Base-by-base conservation (phyloP, 23 red algal genomes). In the Gracilaria gracilis region DNA sequence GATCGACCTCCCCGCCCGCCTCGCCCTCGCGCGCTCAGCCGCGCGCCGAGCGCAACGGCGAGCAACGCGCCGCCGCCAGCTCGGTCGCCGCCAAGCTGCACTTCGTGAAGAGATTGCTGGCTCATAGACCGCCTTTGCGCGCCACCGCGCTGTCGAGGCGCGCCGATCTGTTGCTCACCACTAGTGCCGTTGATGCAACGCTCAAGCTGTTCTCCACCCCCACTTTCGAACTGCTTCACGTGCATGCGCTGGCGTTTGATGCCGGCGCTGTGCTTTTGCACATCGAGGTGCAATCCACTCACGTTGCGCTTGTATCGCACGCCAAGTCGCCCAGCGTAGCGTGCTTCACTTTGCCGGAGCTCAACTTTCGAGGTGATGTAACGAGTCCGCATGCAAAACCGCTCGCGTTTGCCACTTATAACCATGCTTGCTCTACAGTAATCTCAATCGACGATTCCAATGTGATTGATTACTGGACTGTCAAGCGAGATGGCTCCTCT, bases 81-180 rank as follows among this genome's bases (percentile, higher is more conserved):
- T 23, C 16, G 36, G 64, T 19, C 24, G 4, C 9, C 64, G 64
- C 31, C 31, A 34, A 37, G 16, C 36, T 90, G 21, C 49, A 90
- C 20, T 90, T 90, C 61, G 32, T 90, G 9, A 90, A 90, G 53
- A 37, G 48, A 24, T 80, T 90, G 36, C 57, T 14, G 1, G 86
- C 71, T 23, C 86, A 90, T 74, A 67, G 54, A 24, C 12, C 58
- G 2, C 42, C 64, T 28, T 7, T 90, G 23, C 14, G 28, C 29
- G 69, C 58, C 61, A 14, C 75, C 0, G 39, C 14, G 0, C 13
- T 80, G 21, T 67, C 54, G 6, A 24, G 13, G 17, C 38, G 47
- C 9, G 71, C 58, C 24, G 61, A 74, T 27, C n/a, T 4, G 4
- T 25, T 87, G 36, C 28, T 87, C 24, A 71, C 83, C 1, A 57